Evolutionary conservation across 2,329 filamentous ascomycete species (phyloP), one percentile per base, ranked within the genome.

Genomic region (Talaromyces sp.): DNA sequence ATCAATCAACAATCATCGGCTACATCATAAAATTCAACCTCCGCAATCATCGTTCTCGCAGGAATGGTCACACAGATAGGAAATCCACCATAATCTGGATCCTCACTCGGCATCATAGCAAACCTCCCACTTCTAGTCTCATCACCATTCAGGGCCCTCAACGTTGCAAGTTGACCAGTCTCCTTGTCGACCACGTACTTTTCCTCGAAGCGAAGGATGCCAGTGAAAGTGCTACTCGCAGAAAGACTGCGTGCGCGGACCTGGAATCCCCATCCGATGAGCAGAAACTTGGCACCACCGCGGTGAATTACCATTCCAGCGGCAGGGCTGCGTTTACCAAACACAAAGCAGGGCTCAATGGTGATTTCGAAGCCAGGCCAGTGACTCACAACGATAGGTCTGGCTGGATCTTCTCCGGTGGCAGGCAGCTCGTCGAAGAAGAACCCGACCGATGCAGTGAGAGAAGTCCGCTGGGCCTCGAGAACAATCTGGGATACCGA

Each of bases 81-180:
- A 65, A 86, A 86, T 0, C 82, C 82, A 1, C 84, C 84, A 70
- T 86, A 86, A 66, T 86, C 84, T 0, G 84, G 83, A 39, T 85
- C 77, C 39, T 85, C 82, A 65, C 81, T 84, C 0, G 83, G 85
- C 85, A 87, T 87, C 68, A 86, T 83, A 19, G 79, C 70, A 57
- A 79, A 27, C 22, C 9, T 27, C 13, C 47, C 22, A 49, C 47
- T 49, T 22, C 47, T 49, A 13, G 22, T 49, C 47, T 49, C 47
- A 49, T 49, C 47, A 3, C 47, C 47, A 49, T 49, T 49, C 22
- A 49, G 6, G 27, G 14, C 7, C 22, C 47, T 49, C 22, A 49
- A 27, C 13, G 47, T 49, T 7, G 13, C 22, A 27, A 49, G 47
- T 16, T 49, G 22, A 49, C 47, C 47, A 16, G 47, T 27, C 47